Evolutionary conservation across 2,329 filamentous ascomycete genomes (phyloP), one percentile per base, ranked within the genome.

Genomic region (Fusarium floridanum): DNA sequence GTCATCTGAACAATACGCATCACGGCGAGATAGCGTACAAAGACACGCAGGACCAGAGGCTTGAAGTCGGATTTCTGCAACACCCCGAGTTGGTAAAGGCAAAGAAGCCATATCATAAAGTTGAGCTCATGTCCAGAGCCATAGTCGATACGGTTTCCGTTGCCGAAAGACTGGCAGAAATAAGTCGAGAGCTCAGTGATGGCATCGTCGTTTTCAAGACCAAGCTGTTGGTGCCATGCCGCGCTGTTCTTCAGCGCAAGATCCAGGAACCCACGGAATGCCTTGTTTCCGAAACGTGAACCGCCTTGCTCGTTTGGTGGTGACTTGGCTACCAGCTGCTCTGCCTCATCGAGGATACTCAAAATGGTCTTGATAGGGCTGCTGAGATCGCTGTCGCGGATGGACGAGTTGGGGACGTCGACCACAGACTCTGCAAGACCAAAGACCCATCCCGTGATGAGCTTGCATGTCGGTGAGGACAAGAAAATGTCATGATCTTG

Each of bases 81-180:
- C 22, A 94, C 83, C 12, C 87, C 86, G 17, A 98, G 88, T 80
- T 96, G 93, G 82, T 97, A 94, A 1, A 99, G 91, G 80, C 95
- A 98, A n/a, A 99, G 89, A 39, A 98, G 89, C 95, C 96, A 99
- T 81, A 98, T 93, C 82, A 96, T 88, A 84, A 99, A 98, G 86
- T 99, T 98, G 72, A 99, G 89, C 85, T 99, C 97, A 83, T 99
- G 97, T 3, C 97, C 97, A 1, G 95, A 98, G 61, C 97, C 97
- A 82, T 99, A 99, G 85, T 99, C 97, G 79, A 99, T 97, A 45
- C 96, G 91, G 61, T 90, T 90, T 53, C 92, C 90, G 81, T 97
- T 98, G 55, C 97, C 97, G 75, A 98, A 95, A 0, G 94, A 92
- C 79, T 97, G 90, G 73, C 89, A 85, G 37, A 99, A 88, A 83